Conservation (phyloP, 192 early-diverging fungal genomes). For the Backusella liffmaniae region DNA sequence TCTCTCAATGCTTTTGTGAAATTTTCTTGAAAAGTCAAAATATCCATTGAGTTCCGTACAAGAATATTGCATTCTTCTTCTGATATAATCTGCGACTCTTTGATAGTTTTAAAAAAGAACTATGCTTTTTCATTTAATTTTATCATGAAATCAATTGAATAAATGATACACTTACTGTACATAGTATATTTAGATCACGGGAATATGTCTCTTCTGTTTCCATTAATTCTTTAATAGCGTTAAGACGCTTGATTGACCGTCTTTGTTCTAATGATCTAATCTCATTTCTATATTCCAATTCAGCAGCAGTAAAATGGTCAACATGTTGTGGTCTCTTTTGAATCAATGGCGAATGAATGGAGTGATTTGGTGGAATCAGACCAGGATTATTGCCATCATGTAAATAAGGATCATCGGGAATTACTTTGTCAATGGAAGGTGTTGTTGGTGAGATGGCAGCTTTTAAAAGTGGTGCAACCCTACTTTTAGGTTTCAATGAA, state of each 20-base stretch:
- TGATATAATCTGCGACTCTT: constrained; percentile 25
- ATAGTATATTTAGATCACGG: constrained; percentile 17
- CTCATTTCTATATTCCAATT: constrained; percentile 4
- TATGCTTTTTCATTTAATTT: not conserved
- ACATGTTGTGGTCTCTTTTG: not conserved
- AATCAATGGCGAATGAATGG: not conserved
- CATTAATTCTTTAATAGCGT: constrained; percentile 34
- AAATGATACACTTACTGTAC: constrained; percentile 12
- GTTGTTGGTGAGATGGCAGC: not conserved
- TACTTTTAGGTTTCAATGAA: not conserved
- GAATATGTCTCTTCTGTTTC: constrained; percentile 31
- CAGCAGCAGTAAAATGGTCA: not conserved
- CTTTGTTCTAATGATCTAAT: constrained; percentile 17
- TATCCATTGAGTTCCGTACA: constrained; percentile 29
- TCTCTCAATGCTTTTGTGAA: constrained; percentile 25
- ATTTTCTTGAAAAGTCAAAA: constrained; percentile 29
- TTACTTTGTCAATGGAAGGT: constrained; percentile 5
- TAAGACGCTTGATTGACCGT: constrained; percentile 18
- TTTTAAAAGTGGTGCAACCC: not conserved
- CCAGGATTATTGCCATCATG: not conserved
- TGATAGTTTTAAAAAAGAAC: constrained; percentile 23
- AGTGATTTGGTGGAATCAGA: not conserved
- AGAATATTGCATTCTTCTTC: constrained; percentile 24
- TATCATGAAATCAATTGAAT: not conserved
- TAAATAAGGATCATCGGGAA: constrained; percentile 2